phyloP scores from a whole-genome alignment of 768 basidiomycete species.

The Pisolithus sp. region DNA sequence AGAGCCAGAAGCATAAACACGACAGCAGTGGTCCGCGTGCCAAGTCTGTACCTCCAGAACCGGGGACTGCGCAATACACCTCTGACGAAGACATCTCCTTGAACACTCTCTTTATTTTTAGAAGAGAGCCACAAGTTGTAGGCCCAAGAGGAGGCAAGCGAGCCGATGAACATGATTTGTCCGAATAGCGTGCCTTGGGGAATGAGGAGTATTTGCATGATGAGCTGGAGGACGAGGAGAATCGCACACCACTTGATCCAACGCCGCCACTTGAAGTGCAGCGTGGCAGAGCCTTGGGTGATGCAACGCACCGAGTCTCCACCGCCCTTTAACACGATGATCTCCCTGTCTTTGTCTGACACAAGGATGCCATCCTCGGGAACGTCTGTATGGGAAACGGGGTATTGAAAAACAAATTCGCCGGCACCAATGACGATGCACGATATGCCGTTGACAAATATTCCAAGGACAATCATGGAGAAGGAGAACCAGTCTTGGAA shows the following conservation, averaged over 20 bases:
- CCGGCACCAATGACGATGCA: slow-evolving; percentile 21
- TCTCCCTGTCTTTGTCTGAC: slow-evolving; percentile 10
- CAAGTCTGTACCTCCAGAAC: slow-evolving; percentile 3
- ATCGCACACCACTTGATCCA: slow-evolving; percentile 21
- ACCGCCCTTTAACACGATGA: slow-evolving; percentile 26
- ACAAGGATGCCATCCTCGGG: slow-evolving; percentile 26
- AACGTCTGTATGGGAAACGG: slow-evolving; percentile 8
- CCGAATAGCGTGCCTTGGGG: slow-evolving; percentile 27
- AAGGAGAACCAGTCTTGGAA: slow-evolving; percentile 26
- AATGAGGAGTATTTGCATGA: slow-evolving; percentile 27
- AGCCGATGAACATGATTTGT: slow-evolving; percentile 30
- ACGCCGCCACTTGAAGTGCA: slow-evolving; percentile 11
- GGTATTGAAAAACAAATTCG: slow-evolving; percentile 12
- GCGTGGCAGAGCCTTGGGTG: slow-evolving; percentile 21
- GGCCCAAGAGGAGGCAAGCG: slow-evolving; percentile 27
- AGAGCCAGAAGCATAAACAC: slow-evolving; percentile 3
- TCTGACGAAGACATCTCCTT: no score
- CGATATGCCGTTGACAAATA: slow-evolving; percentile 24
- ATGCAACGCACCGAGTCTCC: slow-evolving; percentile 24
- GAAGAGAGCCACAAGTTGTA: slow-evolving; percentile 27
- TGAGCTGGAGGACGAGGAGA: slow-evolving; percentile 23
- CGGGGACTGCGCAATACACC: no score
- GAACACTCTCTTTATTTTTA: slow-evolving; percentile 26
- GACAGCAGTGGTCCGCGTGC: slow-evolving; percentile 3
- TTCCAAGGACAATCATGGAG: slow-evolving; percentile 25